These are phyloP conservation scores for Camellia granthamiana DNA, from an alignment of 148 eudicot species.

Conservation along the genomic window DNA sequence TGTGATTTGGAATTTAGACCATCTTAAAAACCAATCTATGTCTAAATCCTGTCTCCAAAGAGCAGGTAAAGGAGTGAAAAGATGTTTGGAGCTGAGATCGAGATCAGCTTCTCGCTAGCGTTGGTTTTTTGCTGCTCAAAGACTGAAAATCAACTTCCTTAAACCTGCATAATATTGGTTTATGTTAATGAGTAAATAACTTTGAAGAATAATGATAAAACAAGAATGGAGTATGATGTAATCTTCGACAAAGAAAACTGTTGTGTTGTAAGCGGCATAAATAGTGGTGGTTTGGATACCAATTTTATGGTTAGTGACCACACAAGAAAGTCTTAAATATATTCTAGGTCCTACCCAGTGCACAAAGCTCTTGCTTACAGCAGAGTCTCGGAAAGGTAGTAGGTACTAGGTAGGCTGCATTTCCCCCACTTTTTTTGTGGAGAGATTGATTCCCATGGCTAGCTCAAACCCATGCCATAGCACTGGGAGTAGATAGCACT, in stretches of 20 bases:
- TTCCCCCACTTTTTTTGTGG: too few relatives aligned
- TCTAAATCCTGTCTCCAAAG: not conserved
- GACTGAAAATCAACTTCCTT: not conserved
- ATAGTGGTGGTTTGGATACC: not conserved
- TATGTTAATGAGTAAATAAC: not conserved
- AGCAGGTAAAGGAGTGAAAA: not conserved
- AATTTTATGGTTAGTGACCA: not conserved
- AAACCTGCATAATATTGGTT: not conserved
- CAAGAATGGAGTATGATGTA: too few relatives aligned
- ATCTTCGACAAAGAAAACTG: not conserved
- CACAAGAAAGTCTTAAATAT: too few relatives aligned
- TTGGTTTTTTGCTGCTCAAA: conserved; percentile 3
- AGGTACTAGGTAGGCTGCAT: too few relatives aligned
- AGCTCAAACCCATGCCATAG: too few relatives aligned
- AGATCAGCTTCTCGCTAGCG: conserved; percentile 11
- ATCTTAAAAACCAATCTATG: not conserved
- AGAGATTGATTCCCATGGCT: too few relatives aligned
- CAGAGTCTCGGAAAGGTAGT: too few relatives aligned
- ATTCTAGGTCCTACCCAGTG: too few relatives aligned
- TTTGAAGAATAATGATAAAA: not conserved
- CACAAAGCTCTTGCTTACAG: too few relatives aligned
- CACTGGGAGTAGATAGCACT: too few relatives aligned
- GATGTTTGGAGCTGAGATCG: not conserved
- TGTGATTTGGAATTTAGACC: not conserved
- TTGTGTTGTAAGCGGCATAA: not conserved